Base-by-base conservation (phyloP, 2,329 filamentous ascomycete genomes). In the Aspergillus sclerotialis region DNA sequence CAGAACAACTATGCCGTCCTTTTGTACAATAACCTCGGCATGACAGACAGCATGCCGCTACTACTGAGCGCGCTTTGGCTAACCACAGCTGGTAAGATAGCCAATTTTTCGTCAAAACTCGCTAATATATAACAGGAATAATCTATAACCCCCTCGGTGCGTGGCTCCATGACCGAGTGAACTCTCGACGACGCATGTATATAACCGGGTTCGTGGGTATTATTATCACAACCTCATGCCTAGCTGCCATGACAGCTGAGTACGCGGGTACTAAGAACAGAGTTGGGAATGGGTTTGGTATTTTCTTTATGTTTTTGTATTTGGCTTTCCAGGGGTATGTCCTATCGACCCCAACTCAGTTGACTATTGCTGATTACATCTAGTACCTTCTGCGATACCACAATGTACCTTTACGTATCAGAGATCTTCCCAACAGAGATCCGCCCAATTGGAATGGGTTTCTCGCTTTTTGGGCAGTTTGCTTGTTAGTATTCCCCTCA, bases 381-480 rank as follows among this genome's bases (percentile, higher is more conserved):
- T 16, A 67, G 63, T 7, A 67, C 60, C 21, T 68, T 57, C 44
- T 58, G 68, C 26, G 67, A 70, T 38, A 67, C 67, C 2, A 68
- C 61, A 11, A 66, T 68, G 49, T 70, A 68, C 37, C 52, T 68
- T 14, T 68, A 68, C 35, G 56, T 66, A 18, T 56, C 58, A 2
- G 65, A 69, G 48, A 69, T 69, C 12, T 68, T 66, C 48, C 67
- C 67, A 0, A 72, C 67, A 0, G 66, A 72, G 33, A 69, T 73
- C 17, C 61, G 70, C 2, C 62, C 69, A 0, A 73, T 71, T 19
- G 70, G 69, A 7, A 71, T 72, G 58, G 69, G 67, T 0, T 69
- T 72, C 48, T 69, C 65, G 0, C 41, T 73, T 1, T 72, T 73
- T 33, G 69, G 69, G 3, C 68, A 70, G 38, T 70, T 70, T 39